Evolutionary conservation across 31 red algal genomes (phyloP).

Genomic region (Porphyra umbilicalis): DNA sequence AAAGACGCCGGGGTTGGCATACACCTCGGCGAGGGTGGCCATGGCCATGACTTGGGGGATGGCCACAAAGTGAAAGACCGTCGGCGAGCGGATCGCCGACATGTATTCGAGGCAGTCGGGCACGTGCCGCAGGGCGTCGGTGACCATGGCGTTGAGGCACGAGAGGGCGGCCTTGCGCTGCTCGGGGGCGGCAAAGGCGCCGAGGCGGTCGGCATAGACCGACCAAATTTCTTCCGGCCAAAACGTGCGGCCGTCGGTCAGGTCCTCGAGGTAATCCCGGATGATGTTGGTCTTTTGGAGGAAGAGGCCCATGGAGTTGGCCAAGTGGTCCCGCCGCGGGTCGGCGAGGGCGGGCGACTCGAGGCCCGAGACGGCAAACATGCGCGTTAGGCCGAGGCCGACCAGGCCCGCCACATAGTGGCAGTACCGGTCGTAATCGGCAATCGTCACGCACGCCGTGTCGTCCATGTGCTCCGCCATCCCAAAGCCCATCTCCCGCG

Average conservation of each 20-base stretch:
- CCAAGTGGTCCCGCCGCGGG: constrained; percentile 28
- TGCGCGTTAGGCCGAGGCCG: constrained; percentile 75
- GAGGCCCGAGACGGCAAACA: constrained; percentile 62
- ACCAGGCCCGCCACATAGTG: constrained; percentile 95
- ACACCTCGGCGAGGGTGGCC: constrained; percentile 66
- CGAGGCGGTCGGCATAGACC: constrained; percentile 54
- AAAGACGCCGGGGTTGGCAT: constrained; percentile 82
- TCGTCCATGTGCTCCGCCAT: constrained; percentile 95
- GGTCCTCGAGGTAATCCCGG: constrained; percentile 91
- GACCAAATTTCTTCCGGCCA: constrained; percentile 95
- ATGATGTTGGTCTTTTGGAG: constrained; percentile 98
- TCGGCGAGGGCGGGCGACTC: constrained; percentile 41
- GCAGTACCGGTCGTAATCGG: constrained; percentile 93
- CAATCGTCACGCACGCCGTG: constrained; percentile 49
- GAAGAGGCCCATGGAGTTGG: constrained; percentile 96
- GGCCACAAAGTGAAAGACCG: constrained; percentile 92
- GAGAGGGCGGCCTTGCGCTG: constrained; percentile 60
- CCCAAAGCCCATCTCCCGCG: constrained; percentile 79
- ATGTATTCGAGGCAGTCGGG: constrained; percentile 97
- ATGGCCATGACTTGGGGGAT: constrained; percentile 99
- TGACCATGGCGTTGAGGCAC: constrained; percentile 88
- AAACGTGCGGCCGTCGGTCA: constrained; percentile 86
- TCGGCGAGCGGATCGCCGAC: constrained; percentile 33
- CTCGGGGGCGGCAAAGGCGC: constrained; percentile 49
- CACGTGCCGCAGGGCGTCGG: constrained; percentile 88